Evolutionary conservation across 306 rosid genomes (phyloP), one percentile per base, ranked within the genome.

Genomic region (Pyrus betulifolia): DNA sequence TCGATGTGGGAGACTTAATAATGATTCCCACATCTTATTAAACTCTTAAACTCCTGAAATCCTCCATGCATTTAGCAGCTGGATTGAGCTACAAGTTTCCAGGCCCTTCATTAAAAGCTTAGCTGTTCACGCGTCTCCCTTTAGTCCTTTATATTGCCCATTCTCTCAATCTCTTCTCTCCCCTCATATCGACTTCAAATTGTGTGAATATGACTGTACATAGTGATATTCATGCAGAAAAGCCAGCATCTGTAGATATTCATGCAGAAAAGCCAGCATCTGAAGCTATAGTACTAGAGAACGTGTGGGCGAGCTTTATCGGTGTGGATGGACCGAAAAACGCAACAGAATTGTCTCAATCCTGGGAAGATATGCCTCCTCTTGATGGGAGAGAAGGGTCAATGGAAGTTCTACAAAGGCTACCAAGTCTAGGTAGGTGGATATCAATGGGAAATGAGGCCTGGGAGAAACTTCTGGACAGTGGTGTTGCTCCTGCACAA

Each of bases 381-480:
- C 94, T 91, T 57, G 80, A 75, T 72, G 82, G 86, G 49, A 82
- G 86, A 86, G 83, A 84, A 59, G 92, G 89, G 1, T 87, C 97
- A 0, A 55, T 72, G 86, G 89, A 87, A 74, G 76, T 84, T 74
- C 90, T 93, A 33, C 79, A 84, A 59, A 87, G 96, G 74, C 84
- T 93, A 68, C 98, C 98, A 18, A 93, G 97, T 77, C 84, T 93
- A 60, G 97, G 98, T 52, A 87, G 97, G 84, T 92, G 97, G 96
- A 82, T 87, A 51, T 94, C 98, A 52, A 94, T 94, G 95, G 98
- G 98, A 78, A 86, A 91, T 22, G 97, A 94, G 21, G 88, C 85
- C n/a, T 91, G 98, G 98, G 96, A 93, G 80, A 81, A 87, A 45
- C 83, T 87, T 54, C 89, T 93, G 38, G 85, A 88, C 45, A 81